Evolutionary conservation across 2,329 filamentous ascomycete genomes (phyloP).

Genomic region (Curvularia eragrostidis): DNA sequence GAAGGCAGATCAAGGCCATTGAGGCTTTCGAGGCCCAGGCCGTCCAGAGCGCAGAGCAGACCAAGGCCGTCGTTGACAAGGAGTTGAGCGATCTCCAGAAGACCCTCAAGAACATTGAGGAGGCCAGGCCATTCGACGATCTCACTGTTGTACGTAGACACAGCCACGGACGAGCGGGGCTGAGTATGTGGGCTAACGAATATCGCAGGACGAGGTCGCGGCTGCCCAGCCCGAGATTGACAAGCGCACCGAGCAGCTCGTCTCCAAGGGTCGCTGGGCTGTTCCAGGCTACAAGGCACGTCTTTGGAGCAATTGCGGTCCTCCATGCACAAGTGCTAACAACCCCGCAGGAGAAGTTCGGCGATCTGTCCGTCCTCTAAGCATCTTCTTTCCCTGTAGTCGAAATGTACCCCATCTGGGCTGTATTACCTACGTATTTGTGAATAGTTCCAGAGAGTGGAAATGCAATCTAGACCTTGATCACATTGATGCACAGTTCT

Average conservation of each 20-base stretch:
- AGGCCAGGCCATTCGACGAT: slow-evolving; percentile 92
- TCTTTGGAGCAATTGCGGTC: slow-evolving; percentile 19
- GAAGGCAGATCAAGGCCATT: slow-evolving; percentile 95
- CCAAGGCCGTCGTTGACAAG: slow-evolving; percentile 93
- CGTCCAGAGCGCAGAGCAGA: slow-evolving; percentile 94
- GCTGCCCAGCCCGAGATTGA: slow-evolving; percentile 95
- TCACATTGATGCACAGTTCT: neutral
- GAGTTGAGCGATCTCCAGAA: slow-evolving; percentile 93
- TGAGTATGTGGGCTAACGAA: slow-evolving; percentile 27
- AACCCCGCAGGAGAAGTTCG: slow-evolving; percentile 87
- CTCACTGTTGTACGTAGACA: slow-evolving; percentile 85
- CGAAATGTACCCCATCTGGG: slow-evolving; percentile 43
- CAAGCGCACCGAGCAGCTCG: slow-evolving; percentile 92
- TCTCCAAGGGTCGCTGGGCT: slow-evolving; percentile 97
- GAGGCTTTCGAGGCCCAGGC: slow-evolving; percentile 98
- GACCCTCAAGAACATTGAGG: slow-evolving; percentile 97
- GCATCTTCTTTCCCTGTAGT: slow-evolving; percentile 43
- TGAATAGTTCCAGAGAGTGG: slow-evolving; percentile 47
- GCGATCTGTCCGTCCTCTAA: slow-evolving; percentile 94
- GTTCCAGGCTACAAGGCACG: slow-evolving; percentile 98
- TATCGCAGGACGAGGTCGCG: slow-evolving; percentile 83
- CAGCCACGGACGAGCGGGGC: slow-evolving; percentile 6
- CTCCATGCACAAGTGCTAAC: slow-evolving; percentile 54
- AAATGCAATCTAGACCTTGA: slow-evolving; percentile 38
- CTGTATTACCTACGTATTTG: slow-evolving; percentile 51